Evolutionary conservation across 208 protist species (phyloP).

Genomic region (Endotrypanum monterogeii): DNA sequence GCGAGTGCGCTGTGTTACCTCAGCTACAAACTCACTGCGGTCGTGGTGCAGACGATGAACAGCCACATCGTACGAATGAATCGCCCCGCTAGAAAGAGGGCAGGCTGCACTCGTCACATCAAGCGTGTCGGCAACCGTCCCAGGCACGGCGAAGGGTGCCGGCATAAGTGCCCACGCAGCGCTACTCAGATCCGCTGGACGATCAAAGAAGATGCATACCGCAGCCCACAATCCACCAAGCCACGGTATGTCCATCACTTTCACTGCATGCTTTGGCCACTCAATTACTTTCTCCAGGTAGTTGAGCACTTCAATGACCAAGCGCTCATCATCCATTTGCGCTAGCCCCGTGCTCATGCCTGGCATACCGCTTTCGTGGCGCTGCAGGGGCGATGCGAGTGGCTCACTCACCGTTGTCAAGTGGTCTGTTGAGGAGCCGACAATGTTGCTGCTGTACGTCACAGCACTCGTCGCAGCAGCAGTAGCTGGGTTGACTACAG

Average conservation of each 20-base stretch:
- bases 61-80: constrained; percentile 6
- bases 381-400: background rate
- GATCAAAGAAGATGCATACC: constrained; percentile 46
- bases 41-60: constrained; percentile 24
- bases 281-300: constrained; percentile 87
- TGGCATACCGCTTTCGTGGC: constrained; percentile 11
- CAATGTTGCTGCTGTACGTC: background rate
- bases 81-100: background rate
- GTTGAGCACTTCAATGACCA: constrained; percentile 60
- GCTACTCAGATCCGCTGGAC: constrained; percentile 11
- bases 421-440: background rate
- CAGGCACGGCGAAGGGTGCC: background rate
- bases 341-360: background rate
- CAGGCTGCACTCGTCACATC: background rate
- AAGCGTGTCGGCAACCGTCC: background rate
- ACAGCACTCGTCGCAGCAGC: constrained; percentile 4
- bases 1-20: constrained; percentile 52
- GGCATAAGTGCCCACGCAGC: background rate
- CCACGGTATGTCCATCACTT: constrained; percentile 71
- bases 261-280: constrained; percentile 56
- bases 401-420: background rate
- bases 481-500: background rate
- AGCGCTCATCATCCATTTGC: constrained; percentile 37
- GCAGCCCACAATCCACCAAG: constrained; percentile 82
- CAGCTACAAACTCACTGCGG: constrained; percentile 36